A percentile compares a stretch with the other conserved stretches of the same genome.
Conservation (phyloP, 2,329 filamentous ascomycete genomes). For the Aaosphaeria arxii region DNA sequence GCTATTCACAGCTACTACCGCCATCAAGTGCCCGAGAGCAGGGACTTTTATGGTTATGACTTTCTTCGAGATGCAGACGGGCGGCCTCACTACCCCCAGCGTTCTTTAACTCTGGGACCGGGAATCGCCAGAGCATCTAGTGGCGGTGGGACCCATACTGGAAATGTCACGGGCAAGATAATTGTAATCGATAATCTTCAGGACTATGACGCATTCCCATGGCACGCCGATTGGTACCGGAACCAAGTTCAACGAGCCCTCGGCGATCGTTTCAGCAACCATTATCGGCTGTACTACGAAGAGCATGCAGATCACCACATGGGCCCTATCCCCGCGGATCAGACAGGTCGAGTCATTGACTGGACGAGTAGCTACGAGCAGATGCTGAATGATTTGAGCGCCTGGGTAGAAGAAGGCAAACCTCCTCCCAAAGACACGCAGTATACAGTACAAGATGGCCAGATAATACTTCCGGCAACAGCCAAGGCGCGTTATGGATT, state of each 20-base stretch:
- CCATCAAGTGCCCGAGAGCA: no score
- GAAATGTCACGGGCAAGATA: conserved; percentile 4
- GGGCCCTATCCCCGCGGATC: neutral
- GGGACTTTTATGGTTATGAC: no score
- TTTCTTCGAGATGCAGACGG: no score
- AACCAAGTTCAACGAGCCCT: neutral
- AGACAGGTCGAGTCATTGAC: neutral
- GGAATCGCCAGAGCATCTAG: neutral
- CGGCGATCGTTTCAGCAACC: neutral
- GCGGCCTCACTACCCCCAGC: neutral
- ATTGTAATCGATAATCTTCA: conserved; percentile 4
- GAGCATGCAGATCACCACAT: neutral
- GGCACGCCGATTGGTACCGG: conserved; percentile 6
- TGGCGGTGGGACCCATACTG: conserved; percentile 1
- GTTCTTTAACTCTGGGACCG: neutral
- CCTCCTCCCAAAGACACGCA: no score
- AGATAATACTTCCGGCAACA: no score
- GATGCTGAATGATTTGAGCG: neutral
- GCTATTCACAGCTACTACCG: no score
- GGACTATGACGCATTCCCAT: conserved; percentile 7
- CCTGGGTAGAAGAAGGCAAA: neutral
- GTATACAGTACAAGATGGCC: no score
- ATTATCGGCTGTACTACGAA: conserved; percentile 2
- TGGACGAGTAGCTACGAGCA: neutral
- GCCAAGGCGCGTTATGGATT: no score